These are phyloP conservation scores for Mycena indigotica DNA, from an alignment of 768 basidiomycete species.

Conservation along the genomic window DNA sequence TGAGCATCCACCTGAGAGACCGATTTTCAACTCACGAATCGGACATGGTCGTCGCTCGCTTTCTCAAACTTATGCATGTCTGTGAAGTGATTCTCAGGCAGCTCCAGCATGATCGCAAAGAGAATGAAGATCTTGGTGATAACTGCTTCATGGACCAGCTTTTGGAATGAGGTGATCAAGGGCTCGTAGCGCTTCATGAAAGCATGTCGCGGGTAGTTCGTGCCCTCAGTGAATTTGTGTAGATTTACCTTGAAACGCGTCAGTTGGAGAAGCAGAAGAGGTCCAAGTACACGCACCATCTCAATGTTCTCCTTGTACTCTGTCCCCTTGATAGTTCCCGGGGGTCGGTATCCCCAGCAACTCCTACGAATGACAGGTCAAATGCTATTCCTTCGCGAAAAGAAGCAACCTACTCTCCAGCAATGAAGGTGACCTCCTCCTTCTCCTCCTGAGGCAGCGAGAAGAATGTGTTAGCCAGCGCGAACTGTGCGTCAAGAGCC, in stretches of 20 bases:
- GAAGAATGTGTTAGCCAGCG: conserved; percentile 40
- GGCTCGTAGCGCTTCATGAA: conserved; percentile 27
- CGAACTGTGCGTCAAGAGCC: conserved; percentile 35
- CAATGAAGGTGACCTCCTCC: conserved; percentile 29
- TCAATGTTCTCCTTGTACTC: conserved; percentile 41
- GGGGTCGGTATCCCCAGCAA: conserved; percentile 37
- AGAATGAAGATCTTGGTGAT: conserved; percentile 32
- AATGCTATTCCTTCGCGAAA: neutral
- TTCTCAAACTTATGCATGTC: conserved; percentile 40
- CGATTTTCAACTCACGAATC: conserved; percentile 25
- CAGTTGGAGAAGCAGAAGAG: neutral
- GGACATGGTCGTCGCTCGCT: conserved; percentile 35
- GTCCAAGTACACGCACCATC: conserved; percentile 13
- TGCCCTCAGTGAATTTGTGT: conserved; percentile 34
- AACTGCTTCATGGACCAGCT: conserved; percentile 33
- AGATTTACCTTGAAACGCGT: conserved; percentile 27
- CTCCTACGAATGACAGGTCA: conserved; percentile 13
- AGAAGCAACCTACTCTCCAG: conserved; percentile 29
- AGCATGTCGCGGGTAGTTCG: conserved; percentile 23
- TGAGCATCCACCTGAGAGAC: neutral
- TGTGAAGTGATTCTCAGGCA: conserved; percentile 47
- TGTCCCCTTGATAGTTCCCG: conserved; percentile 32
- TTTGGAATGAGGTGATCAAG: conserved; percentile 31
- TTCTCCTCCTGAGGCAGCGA: conserved; percentile 37
- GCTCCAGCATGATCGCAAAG: conserved; percentile 46